These are phyloP conservation scores for Cudoniella acicularis DNA, from an alignment of 495 filamentous ascomycete genomes.

Conservation along the genomic window DNA sequence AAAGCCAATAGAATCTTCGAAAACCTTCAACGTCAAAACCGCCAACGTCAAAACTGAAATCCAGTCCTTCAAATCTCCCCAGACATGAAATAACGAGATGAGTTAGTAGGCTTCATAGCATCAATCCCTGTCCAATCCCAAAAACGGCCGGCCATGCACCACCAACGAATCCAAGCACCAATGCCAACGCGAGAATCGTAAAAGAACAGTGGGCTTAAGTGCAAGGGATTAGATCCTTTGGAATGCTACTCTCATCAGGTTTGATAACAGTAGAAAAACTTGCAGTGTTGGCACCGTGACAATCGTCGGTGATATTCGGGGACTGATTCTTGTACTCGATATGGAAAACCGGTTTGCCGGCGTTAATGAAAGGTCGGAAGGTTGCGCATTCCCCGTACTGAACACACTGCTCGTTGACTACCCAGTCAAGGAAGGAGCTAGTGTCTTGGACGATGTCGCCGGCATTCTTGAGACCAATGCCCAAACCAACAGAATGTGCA, in stretches of 20 bases:
- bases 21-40: too few relatives aligned
- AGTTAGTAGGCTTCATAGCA: too few relatives aligned
- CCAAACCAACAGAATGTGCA: constrained; percentile 41
- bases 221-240: neutral
- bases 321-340: constrained; percentile 54
- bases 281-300: neutral
- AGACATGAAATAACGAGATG: too few relatives aligned
- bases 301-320: neutral
- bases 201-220: neutral
- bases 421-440: constrained; percentile 57
- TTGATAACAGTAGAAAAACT: neutral
- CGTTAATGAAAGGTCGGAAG: constrained; percentile 53
- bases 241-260: neutral
- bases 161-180: too few relatives aligned
- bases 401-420: constrained; percentile 71
- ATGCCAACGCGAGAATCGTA: too few relatives aligned
- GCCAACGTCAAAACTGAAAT: too few relatives aligned
- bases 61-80: too few relatives aligned
- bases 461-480: constrained; percentile 67
- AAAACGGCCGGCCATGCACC: too few relatives aligned
- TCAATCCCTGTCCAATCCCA: too few relatives aligned
- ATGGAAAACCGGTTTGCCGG: constrained; percentile 67
- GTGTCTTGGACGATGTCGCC: constrained; percentile 54
- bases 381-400: constrained; percentile 53
- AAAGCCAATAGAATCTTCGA: too few relatives aligned